Evolutionary conservation across 2,329 filamentous ascomycete genomes (phyloP).

Genomic region (Diplodia seriata): DNA sequence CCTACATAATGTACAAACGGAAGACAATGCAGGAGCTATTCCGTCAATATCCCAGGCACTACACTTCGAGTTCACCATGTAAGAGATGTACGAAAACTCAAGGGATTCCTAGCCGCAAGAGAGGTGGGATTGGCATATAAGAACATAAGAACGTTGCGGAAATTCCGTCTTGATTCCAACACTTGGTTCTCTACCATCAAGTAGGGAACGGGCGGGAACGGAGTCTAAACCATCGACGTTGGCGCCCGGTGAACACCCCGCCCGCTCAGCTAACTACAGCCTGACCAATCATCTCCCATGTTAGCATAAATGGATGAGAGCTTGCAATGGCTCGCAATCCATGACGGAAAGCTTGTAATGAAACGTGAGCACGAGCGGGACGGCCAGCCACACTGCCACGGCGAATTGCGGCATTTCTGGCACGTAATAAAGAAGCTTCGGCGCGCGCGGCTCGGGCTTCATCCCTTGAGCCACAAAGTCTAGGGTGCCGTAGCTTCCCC

Average conservation of each 20-base stretch:
- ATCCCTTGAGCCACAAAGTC: not conserved
- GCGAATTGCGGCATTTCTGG: not conserved
- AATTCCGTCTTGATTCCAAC: no score
- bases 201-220: not conserved
- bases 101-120: no score
- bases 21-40: not conserved
- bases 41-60: not conserved
- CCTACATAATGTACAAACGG: not conserved
- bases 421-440: not conserved
- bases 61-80: not conserved
- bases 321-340: not conserved
- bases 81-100: no score
- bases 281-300: not conserved
- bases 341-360: not conserved
- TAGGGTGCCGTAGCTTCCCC: not conserved
- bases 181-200: no score
- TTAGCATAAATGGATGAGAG: not conserved
- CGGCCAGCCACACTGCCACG: not conserved
- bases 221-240: constrained; percentile 12
- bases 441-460: not conserved
- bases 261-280: not conserved
- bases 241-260: constrained; percentile 1
- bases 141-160: no score
- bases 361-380: not conserved
- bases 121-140: no score